Evolutionary conservation across 176 grass and related monocot species (phyloP).

Genomic region (sorghum (Sorghum bicolor)): DNA sequence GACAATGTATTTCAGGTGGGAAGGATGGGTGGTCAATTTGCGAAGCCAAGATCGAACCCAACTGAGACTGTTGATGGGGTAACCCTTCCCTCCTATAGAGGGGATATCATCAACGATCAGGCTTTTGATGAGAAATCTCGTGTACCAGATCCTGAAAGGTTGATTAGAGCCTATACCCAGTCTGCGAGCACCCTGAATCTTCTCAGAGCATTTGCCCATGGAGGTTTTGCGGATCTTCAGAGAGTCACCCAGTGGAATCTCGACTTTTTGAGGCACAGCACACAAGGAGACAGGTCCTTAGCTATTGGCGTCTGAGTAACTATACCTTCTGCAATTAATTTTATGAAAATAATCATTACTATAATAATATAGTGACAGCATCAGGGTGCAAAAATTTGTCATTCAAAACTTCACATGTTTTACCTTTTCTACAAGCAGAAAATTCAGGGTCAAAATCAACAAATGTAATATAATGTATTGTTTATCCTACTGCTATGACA

Average conservation of each 20-base stretch:
- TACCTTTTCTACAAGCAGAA: background rate
- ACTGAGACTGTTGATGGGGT: slow-evolving; percentile 41
- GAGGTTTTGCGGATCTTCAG: slow-evolving; percentile 44
- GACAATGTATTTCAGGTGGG: slow-evolving; percentile 43
- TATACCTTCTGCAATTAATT: background rate
- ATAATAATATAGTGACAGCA: too few relatives aligned
- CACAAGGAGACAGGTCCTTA: slow-evolving; percentile 42
- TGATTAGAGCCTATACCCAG: slow-evolving; percentile 43
- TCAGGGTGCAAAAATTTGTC: background rate
- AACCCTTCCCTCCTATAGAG: slow-evolving; percentile 46
- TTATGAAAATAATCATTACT: background rate
- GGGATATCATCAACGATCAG: slow-evolving; percentile 48
- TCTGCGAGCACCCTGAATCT: slow-evolving; percentile 55
- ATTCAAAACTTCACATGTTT: slow-evolving; percentile 3
- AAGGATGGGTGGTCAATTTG: slow-evolving; percentile 57
- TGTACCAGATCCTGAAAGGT: slow-evolving; percentile 38
- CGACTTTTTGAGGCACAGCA: slow-evolving; percentile 32
- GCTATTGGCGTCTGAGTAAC: background rate
- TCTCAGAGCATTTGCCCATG: slow-evolving; percentile 45
- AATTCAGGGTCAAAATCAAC: background rate
- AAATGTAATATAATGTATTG: background rate
- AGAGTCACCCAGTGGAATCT: slow-evolving; percentile 53
- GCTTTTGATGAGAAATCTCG: slow-evolving; percentile 49
- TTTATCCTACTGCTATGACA: background rate
- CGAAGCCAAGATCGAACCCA: slow-evolving; percentile 49